These are phyloP conservation scores for Penicillium goetzii DNA, from an alignment of 495 filamentous ascomycete species.

Conservation along the genomic window DNA sequence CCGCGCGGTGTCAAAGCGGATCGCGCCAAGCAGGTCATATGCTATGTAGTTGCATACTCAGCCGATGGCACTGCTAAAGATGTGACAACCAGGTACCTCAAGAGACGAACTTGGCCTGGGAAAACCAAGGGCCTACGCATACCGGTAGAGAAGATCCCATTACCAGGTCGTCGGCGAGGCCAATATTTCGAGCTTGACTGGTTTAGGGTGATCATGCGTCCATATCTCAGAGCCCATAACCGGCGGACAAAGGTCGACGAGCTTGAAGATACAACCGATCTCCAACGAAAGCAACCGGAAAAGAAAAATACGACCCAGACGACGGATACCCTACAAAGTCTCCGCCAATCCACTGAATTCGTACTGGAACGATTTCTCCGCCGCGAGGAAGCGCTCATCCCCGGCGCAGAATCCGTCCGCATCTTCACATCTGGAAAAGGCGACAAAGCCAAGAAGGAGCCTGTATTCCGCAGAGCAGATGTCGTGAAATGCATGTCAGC, in stretches of 20 bases:
- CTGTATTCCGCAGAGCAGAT: conserved; percentile 79
- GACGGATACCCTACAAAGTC: conserved; percentile 80
- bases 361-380: conserved; percentile 86
- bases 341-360: conserved; percentile 83
- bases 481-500: conserved; percentile 85
- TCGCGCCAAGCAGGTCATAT: conserved; percentile 84
- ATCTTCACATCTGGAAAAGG: conserved; percentile 72
- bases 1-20: conserved; percentile 80
- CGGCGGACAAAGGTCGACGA: conserved; percentile 72
- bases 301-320: conserved; percentile 70
- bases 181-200: conserved; percentile 77
- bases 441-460: conserved; percentile 70
- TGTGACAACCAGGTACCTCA: conserved; percentile 90
- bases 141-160: conserved; percentile 72
- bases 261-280: conserved; percentile 73
- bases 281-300: conserved; percentile 70
- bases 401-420: conserved; percentile 69
- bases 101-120: conserved; percentile 79
- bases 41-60: conserved; percentile 88
- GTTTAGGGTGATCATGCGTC: conserved; percentile 77
- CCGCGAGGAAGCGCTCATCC: conserved; percentile 86
- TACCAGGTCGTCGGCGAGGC: conserved; percentile 75
- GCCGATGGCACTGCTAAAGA: conserved; percentile 90
- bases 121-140: conserved; percentile 88
- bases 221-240: conserved; percentile 65